Evolutionary conservation across 345 rosid genomes (phyloP), one percentile per base, ranked within the genome.

Genomic region (Lagerstroemia speciosa): DNA sequence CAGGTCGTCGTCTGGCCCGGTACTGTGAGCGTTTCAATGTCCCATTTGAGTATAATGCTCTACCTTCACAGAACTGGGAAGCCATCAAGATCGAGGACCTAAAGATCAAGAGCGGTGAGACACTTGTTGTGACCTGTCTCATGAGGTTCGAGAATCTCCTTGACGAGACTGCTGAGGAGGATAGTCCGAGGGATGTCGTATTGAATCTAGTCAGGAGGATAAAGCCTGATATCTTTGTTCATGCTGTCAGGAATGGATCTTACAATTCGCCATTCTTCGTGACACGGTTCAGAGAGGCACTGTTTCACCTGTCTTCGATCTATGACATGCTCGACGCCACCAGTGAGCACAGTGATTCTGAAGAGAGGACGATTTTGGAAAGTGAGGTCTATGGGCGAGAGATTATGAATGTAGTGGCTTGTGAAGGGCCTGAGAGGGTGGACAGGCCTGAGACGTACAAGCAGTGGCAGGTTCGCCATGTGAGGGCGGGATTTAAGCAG

Each of bases 391-490:
- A 74, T 26, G 90, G 95, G 48, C 80, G 83, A 50, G 95, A 84
- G 65, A 84, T 78, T 27, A 69, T 87, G 82, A 91, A 87, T 19
- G 86, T 82, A 19, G 74, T 91, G 43, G 96, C 98, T 0, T 93
- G 93, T 41, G 98, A 93, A 81, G 96, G 97, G 7, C 19, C 64
- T 3, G 91, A 84, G 52, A 85, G 98, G 79, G 80, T 82, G 0
- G 89, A 85, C 73, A 87, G 98, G 79, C 97, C 96, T 0, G 98
- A 89, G 83, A 83, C 87, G 14, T 89, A 85, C 76, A 89, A 83
- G 83, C 92, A 85, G 65, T 89, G 97, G 98, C 91, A 87, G 43
- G 78, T 19, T 26, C 83, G 94, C 70, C 77, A 30, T 60, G 26
- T 62, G 52, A 85, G 91, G 66, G 94, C 89, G 26, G 91, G 97